phyloP scores from a whole-genome alignment of 768 basidiomycete species.

The Brasilioporus rufonigricans region DNA sequence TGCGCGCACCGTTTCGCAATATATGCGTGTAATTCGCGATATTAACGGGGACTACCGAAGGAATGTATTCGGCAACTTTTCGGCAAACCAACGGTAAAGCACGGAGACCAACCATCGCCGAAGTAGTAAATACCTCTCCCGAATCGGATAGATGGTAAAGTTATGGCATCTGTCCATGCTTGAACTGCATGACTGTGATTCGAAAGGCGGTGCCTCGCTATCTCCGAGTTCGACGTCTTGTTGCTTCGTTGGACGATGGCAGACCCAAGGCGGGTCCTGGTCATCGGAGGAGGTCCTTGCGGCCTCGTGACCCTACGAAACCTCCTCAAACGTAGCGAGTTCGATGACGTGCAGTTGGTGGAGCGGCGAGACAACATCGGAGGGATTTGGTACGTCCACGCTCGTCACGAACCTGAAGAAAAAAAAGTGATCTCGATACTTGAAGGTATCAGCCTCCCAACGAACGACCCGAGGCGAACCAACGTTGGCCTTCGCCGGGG shows the following conservation, averaged over 20 bases:
- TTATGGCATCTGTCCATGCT: background rate
- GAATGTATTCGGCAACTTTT: background rate
- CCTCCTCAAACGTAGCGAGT: conserved; percentile 38
- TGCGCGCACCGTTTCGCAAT: background rate
- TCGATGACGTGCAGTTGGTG: conserved; percentile 43
- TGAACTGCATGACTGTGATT: background rate
- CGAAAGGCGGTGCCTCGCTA: background rate
- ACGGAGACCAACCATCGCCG: background rate
- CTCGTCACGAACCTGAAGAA: background rate
- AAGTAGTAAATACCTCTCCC: background rate
- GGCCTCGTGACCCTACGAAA: conserved; percentile 52
- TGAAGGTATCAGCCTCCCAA: conserved; percentile 17
- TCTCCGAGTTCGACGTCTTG: background rate
- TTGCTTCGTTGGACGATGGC: background rate
- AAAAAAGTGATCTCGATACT: background rate
- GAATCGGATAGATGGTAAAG: background rate
- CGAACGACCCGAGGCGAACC: background rate
- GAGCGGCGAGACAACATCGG: conserved; percentile 48
- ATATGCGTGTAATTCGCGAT: background rate
- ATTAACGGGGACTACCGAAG: background rate
- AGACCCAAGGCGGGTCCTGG: conserved; percentile 27
- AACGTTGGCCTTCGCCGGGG: conserved; percentile 44
- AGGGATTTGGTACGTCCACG: conserved; percentile 44
- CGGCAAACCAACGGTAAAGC: no score
- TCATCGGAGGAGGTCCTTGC: conserved; percentile 48